phyloP scores from a whole-genome alignment of 1,284 basidiomycete genomes.

The Sporisorium reilianum region DNA sequence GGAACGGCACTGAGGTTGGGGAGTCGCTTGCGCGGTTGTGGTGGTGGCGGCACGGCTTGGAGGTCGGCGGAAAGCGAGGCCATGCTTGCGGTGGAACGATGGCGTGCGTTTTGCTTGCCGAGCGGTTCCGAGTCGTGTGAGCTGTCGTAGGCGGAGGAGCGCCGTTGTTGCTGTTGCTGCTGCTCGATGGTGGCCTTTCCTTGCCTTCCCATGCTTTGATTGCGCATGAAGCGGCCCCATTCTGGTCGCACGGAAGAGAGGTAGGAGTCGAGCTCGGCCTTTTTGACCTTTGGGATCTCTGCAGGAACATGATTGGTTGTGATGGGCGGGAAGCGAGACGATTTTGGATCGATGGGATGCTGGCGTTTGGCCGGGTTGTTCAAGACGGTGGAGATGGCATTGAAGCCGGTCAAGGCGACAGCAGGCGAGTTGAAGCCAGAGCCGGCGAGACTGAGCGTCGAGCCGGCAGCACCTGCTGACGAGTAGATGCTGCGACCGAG shows the following conservation, averaged over 20 bases:
- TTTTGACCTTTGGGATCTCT: constrained; percentile 57
- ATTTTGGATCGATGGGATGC: constrained; percentile 64
- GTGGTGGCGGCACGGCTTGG: constrained; percentile 33
- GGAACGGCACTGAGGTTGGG: constrained; percentile 81
- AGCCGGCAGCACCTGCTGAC: constrained; percentile 28
- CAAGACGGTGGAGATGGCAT: constrained; percentile 64
- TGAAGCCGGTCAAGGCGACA: constrained; percentile 52
- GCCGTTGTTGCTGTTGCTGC: constrained; percentile 25
- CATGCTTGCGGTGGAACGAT: constrained; percentile 30
- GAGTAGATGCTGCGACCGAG: constrained; percentile 40
- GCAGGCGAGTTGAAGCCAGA: constrained; percentile 42
- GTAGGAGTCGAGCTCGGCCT: constrained; percentile 59
- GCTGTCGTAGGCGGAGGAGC: constrained; percentile 10
- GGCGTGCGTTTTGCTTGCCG: constrained; percentile 19
- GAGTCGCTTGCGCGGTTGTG: constrained; percentile 44
- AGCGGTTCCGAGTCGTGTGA: constrained; percentile 33
- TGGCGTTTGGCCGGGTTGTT: constrained; percentile 64
- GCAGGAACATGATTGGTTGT: constrained; percentile 54
- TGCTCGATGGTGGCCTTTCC: constrained; percentile 47
- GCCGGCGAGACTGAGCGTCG: constrained; percentile 33
- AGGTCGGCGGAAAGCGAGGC: constrained; percentile 47
- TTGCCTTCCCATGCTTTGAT: constrained; percentile 52
- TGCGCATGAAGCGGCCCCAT: constrained; percentile 67
- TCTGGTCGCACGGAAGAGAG: constrained; percentile 55
- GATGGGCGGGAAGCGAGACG: constrained; percentile 62